Evolutionary conservation across 768 basidiomycete genomes (phyloP), one percentile per base, ranked within the genome.

Genomic region (Boletus eberwhitei): DNA sequence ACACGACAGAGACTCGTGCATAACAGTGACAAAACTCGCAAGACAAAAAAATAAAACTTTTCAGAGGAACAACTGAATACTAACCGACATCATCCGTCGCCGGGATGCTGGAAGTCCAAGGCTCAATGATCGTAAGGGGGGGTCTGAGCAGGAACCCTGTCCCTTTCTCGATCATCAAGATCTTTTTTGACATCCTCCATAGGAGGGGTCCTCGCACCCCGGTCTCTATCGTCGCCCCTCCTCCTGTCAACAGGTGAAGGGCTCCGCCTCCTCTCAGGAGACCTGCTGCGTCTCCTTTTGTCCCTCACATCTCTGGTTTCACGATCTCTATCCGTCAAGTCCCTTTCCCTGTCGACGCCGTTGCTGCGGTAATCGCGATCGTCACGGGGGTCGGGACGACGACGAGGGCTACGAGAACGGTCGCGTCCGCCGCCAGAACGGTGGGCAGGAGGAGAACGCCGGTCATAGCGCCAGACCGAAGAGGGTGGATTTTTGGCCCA

Each of bases 401-500:
- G 77, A 59, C 80, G 78, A 43, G 81, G 82, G 64, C 79, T 80
- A 45, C 82, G 80, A 57, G 79, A 81, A 59, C 81, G 77, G 19
- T 78, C 76, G 50, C 76, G 74, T 48, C 77, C 73, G 38, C 74
- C 61, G 48, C 49, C 63, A 58, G 60, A 69, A 64, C 73, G 73
- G 34, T 67, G 52, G 57, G 77, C 61, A 64, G 79, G 72, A 29
- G 82, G 74, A 41, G 77, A 73, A 54, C 81, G 77, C 61, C 85
- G 75, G 43, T 87, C 85, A 59, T 82, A 84, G 57, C 89, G 86
- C 89, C 89, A 91, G 38, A 86, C 83, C n/a, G 86, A 79, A 39
- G 87, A 89, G 5, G 89, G 90, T 54, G 89, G 89, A 62, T 85
- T 85, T 70, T 90, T 90, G 41, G 87, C 87, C 87, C 87, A 89